phyloP scores from a whole-genome alignment of 2,329 filamentous ascomycete species.

The Aplosporella prunicola region DNA sequence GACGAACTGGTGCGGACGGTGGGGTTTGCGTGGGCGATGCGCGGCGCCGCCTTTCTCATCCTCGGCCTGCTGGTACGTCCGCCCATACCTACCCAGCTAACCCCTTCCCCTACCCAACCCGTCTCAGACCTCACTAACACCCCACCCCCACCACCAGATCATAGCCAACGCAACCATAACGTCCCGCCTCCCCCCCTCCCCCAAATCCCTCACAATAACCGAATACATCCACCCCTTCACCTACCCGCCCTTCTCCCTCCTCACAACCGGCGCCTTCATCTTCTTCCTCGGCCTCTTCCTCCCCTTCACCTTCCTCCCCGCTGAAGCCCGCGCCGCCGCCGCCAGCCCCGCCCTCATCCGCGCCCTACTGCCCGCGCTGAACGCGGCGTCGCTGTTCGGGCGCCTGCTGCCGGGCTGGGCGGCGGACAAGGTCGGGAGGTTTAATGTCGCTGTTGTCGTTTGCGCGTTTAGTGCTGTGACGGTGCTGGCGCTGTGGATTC shows the following conservation, averaged over 20 bases:
- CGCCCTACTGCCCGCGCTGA: conserved; percentile 49
- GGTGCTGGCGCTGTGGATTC: conserved; percentile 49
- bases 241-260: conserved; percentile 27
- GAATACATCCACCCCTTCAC: conserved; percentile 20
- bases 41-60: conserved; percentile 50
- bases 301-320: conserved; percentile 41
- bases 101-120: not conserved
- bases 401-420: conserved; percentile 44
- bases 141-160: too few species aligned
- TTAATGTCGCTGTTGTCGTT: conserved; percentile 42
- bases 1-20: conserved; percentile 42
- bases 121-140: not conserved
- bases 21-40: conserved; percentile 50
- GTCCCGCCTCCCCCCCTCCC: conserved; percentile 35
- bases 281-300: conserved; percentile 54
- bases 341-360: conserved; percentile 39
- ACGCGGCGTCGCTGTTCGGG: conserved; percentile 38
- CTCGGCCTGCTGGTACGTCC: conserved; percentile 47
- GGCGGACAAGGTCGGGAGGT: conserved; percentile 45
- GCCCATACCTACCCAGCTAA: too few species aligned
- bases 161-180: conserved; percentile 42
- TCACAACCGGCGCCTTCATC: conserved; percentile 21
- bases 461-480: conserved; percentile 39
- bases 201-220: conserved; percentile 22
- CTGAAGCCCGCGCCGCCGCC: conserved; percentile 36